A percentile compares a stretch with the other conserved stretches of the same genome.
phyloP scores from a whole-genome alignment of 2,329 filamentous ascomycete species.

The Penicillium decumbens region DNA sequence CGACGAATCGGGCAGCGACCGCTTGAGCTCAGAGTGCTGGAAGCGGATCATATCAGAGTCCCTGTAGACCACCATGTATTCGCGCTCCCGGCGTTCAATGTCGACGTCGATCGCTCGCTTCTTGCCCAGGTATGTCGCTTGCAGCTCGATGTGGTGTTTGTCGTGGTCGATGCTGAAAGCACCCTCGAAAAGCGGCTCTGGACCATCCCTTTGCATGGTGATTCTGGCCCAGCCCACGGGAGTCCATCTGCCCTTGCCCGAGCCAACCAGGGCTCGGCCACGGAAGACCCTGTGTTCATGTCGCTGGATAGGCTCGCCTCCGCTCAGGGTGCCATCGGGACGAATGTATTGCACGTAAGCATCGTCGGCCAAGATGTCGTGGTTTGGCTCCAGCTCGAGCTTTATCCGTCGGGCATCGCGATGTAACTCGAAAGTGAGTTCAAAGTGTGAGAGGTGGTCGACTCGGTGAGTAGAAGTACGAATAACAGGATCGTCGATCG shows the following conservation, averaged over 20 bases:
- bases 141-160: slow-evolving; percentile 80
- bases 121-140: slow-evolving; percentile 67
- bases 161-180: slow-evolving; percentile 76
- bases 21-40: slow-evolving; percentile 59
- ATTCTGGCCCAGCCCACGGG: slow-evolving; percentile 84
- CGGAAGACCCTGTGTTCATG: slow-evolving; percentile 76
- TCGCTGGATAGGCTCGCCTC: slow-evolving; percentile 66
- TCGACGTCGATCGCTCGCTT: slow-evolving; percentile 67
- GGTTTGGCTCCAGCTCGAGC: slow-evolving; percentile 79
- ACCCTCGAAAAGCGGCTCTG: slow-evolving; percentile 78
- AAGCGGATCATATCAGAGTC: slow-evolving; percentile 71
- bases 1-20: slow-evolving; percentile 45
- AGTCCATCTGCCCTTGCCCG: slow-evolving; percentile 64
- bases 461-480: slow-evolving; percentile 74
- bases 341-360: slow-evolving; percentile 69
- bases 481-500: slow-evolving; percentile 70
- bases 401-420: slow-evolving; percentile 65
- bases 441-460: slow-evolving; percentile 75
- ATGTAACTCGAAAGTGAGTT: slow-evolving; percentile 74
- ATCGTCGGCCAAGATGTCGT: slow-evolving; percentile 76
- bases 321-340: slow-evolving; percentile 63
- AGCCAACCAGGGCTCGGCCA: slow-evolving; percentile 68
- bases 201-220: slow-evolving; percentile 70
- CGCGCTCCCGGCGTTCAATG: slow-evolving; percentile 53
- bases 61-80: slow-evolving; percentile 86